A percentile compares a stretch with the other conserved stretches of the same genome.
Conservation (phyloP, 306 rosid species). For the Prunus dulcis region DNA sequence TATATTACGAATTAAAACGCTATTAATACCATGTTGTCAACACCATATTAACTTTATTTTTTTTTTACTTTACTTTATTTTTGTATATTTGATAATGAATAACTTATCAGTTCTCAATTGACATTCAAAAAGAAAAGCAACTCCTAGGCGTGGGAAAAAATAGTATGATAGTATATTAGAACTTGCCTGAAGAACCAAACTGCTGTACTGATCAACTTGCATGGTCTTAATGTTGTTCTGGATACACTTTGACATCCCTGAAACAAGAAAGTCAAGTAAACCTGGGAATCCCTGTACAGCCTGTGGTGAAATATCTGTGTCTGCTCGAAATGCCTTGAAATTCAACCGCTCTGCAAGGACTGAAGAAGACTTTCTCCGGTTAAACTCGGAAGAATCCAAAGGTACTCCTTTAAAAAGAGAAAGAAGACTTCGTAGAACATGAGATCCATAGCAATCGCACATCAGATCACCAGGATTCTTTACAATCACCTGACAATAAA, state of each 20-base stretch:
- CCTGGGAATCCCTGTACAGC: slow-evolving; percentile 56
- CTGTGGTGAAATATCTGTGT: slow-evolving; percentile 26
- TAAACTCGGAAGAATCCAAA: slow-evolving; percentile 44
- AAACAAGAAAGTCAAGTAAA: slow-evolving; percentile 61
- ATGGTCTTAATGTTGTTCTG: slow-evolving; percentile 41
- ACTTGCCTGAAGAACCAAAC: slow-evolving; percentile 87
- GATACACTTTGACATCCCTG: slow-evolving; percentile 51
- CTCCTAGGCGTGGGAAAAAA: neutral
- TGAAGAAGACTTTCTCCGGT: slow-evolving; percentile 51
- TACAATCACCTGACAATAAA: slow-evolving; percentile 51
- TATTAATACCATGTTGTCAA: neutral
- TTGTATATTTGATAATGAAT: neutral
- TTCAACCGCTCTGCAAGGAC: slow-evolving; percentile 64
- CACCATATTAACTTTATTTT: no score
- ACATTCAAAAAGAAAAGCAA: neutral
- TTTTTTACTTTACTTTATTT: no score
- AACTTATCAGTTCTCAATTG: neutral
- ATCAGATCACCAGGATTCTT: slow-evolving; percentile 62
- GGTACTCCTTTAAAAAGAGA: slow-evolving; percentile 73
- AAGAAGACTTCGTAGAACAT: slow-evolving; percentile 83
- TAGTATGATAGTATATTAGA: neutral
- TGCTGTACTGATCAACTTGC: slow-evolving; percentile 76
- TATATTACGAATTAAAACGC: neutral
- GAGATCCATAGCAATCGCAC: slow-evolving; percentile 86
- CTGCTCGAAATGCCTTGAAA: slow-evolving; percentile 44